Conservation (phyloP, 163 green algal species). For the Picocystis sp. region DNA sequence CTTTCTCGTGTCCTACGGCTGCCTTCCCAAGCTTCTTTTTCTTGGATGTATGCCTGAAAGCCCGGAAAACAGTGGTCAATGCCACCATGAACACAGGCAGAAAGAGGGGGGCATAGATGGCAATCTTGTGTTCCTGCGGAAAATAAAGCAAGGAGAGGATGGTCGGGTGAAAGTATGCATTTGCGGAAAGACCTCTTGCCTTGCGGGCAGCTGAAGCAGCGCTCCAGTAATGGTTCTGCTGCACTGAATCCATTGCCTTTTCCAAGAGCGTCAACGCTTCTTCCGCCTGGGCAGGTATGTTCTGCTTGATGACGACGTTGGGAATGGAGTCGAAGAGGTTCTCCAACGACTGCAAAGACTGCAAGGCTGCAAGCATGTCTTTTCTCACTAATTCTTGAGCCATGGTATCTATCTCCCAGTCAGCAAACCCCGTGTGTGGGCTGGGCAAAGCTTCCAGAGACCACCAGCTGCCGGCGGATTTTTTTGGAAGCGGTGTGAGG, state of each 20-base stretch:
- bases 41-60: too few species aligned
- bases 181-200: slow-evolving; percentile 27
- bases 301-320: slow-evolving; percentile 39
- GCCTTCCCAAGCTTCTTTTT: too few species aligned
- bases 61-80: too few species aligned
- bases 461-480: too few species aligned
- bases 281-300: slow-evolving; percentile 26
- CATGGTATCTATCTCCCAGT: slow-evolving; percentile 41
- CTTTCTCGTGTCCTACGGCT: too few species aligned
- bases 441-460: not conserved
- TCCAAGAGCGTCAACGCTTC: slow-evolving; percentile 1
- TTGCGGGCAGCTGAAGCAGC: slow-evolving; percentile 7
- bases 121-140: slow-evolving; percentile 45
- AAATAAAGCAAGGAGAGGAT: slow-evolving; percentile 46
- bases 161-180: slow-evolving; percentile 45
- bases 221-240: not conserved
- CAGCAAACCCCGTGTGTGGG: slow-evolving; percentile 15
- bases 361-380: slow-evolving; percentile 17
- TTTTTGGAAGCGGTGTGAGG: slow-evolving; percentile 3
- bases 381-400: slow-evolving; percentile 12
- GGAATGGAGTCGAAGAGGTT: slow-evolving; percentile 28
- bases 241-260: not conserved
- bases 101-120: slow-evolving; percentile 26
- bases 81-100: too few species aligned
- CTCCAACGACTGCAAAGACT: slow-evolving; percentile 28